phyloP scores from a whole-genome alignment of 371 early-diverging fungal genomes.

The Batkoa obscura region DNA sequence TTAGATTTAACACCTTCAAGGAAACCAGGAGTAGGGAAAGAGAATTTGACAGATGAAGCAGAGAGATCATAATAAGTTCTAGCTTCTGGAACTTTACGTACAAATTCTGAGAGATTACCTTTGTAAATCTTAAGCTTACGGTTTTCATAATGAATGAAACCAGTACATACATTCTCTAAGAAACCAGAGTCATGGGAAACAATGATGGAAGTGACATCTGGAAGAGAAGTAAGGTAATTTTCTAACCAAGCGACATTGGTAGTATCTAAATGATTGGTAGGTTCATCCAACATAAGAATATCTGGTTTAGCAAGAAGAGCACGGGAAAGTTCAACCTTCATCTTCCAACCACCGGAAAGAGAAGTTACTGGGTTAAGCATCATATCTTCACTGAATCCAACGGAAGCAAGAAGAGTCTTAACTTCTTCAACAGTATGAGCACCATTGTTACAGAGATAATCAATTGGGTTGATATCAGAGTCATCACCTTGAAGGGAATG shows the following conservation, averaged over 20 bases:
- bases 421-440: conserved; percentile 21
- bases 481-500: conserved; percentile 62
- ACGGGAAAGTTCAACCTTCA: conserved; percentile 70
- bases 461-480: conserved; percentile 39
- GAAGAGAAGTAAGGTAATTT: conserved; percentile 47
- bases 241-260: conserved; percentile 67
- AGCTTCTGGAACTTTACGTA: conserved; percentile 54
- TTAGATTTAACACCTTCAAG: conserved; percentile 55
- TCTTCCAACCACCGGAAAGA: conserved; percentile 80
- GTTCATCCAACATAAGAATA: conserved; percentile 75
- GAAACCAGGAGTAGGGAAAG: conserved; percentile 48
- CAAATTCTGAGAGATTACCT: conserved; percentile 71
- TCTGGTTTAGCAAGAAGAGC: conserved; percentile 71
- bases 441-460: conserved; percentile 23
- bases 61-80: conserved; percentile 49
- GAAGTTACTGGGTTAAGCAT: conserved; percentile 41
- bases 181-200: conserved; percentile 84
- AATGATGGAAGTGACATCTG: conserved; percentile 60
- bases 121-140: conserved; percentile 57
- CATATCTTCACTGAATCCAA: conserved; percentile 50
- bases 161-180: conserved; percentile 66
- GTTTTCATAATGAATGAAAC: conserved; percentile 61
- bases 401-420: conserved; percentile 29
- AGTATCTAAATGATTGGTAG: conserved; percentile 84
- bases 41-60: conserved; percentile 30